phyloP scores from a whole-genome alignment of 2,329 filamentous ascomycete species.

The Colletotrichum chrysophilum region DNA sequence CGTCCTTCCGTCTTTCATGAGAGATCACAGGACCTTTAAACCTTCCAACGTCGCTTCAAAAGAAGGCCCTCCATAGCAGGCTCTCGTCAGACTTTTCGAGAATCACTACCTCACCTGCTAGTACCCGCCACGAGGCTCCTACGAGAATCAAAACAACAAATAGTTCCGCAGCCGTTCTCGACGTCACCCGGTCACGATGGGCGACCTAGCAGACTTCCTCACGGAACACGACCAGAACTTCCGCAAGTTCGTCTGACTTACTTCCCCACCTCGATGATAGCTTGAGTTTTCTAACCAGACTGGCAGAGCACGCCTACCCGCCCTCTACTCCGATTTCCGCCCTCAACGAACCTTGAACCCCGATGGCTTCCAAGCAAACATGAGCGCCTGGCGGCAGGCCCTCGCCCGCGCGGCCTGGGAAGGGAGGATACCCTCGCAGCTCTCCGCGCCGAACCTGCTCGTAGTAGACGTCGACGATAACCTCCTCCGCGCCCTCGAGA shows the following conservation, averaged over 20 bases:
- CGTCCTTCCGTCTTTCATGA: not conserved
- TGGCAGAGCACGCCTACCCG: constrained; percentile 75
- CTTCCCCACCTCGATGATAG: not conserved
- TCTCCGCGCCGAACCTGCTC: constrained; percentile 50
- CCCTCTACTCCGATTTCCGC: constrained; percentile 87
- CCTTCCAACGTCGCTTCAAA: not conserved
- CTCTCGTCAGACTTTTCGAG: not conserved
- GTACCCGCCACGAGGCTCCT: rapidly evolving
- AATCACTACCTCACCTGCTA: not conserved
- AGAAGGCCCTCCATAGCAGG: not conserved
- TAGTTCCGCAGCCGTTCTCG: no score
- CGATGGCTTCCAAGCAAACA: constrained; percentile 83
- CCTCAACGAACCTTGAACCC: constrained; percentile 78
- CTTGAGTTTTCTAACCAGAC: constrained; percentile 16
- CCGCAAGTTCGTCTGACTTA: constrained; percentile 47
- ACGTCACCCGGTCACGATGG: constrained; percentile 49
- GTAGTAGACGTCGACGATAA: constrained; percentile 63
- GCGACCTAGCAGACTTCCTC: constrained; percentile 72
- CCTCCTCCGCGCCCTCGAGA: constrained; percentile 75
- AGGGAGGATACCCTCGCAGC: constrained; percentile 53
- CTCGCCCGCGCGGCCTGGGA: constrained; percentile 71
- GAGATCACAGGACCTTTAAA: not conserved
- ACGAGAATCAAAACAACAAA: no score
- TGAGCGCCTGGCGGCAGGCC: constrained; percentile 78
- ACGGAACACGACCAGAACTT: constrained; percentile 66